phyloP scores from a whole-genome alignment of 2,329 filamentous ascomycete genomes.

The Colletotrichum orchidophilum region DNA sequence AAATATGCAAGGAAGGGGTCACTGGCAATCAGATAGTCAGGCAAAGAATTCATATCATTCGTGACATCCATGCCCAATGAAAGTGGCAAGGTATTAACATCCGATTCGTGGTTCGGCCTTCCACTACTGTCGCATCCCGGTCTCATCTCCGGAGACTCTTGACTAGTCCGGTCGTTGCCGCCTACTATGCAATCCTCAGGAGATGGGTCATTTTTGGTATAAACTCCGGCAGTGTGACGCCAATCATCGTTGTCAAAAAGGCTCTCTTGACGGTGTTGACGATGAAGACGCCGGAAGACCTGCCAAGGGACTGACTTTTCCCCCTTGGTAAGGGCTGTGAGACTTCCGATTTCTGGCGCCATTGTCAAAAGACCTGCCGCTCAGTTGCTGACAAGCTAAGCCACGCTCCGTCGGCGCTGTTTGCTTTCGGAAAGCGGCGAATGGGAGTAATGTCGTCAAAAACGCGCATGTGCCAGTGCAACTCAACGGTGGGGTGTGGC shows the following conservation, averaged over 20 bases:
- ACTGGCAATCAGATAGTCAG: conserved; percentile 38
- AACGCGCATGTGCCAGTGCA: too few species aligned
- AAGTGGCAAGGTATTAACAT: background rate
- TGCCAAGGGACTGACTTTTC: conserved; percentile 61
- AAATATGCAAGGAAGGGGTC: conserved; percentile 59
- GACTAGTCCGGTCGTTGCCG: background rate
- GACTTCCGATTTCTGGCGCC: conserved; percentile 28
- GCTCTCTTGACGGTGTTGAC: conserved; percentile 62
- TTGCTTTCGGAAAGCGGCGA: too few species aligned
- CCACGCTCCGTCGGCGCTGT: too few species aligned
- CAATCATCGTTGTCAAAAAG: conserved; percentile 50
- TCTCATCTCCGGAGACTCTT: background rate
- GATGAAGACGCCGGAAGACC: conserved; percentile 62
- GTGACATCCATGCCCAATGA: background rate
- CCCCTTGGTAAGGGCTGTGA: conserved; percentile 29
- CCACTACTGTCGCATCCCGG: background rate
- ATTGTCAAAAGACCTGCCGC: background rate
- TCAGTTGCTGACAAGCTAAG: background rate
- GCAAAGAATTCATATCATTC: background rate
- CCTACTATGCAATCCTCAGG: conserved; percentile 32
- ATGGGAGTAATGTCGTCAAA: too few species aligned
- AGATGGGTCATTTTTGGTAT: conserved; percentile 1
- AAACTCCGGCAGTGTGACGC: background rate
- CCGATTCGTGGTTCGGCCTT: background rate
- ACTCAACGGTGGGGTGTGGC: background rate